phyloP scores from a whole-genome alignment of 805 yeast genomes.

The Naumovozyma dairenensis region DNA sequence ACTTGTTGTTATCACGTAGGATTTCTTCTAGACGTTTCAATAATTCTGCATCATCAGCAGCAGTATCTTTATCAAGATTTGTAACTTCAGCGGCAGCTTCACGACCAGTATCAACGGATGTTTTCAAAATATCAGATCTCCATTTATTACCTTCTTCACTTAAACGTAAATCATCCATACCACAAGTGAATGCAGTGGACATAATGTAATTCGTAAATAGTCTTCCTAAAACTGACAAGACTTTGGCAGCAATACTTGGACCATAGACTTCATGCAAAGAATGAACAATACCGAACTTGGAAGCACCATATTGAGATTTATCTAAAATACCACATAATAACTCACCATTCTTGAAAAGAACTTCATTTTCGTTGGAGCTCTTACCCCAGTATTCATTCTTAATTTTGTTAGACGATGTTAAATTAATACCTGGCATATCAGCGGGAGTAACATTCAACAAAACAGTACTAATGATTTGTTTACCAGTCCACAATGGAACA shows the following conservation, averaged over 20 bases:
- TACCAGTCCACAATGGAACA: constrained; percentile 92
- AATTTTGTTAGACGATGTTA: constrained; percentile 75
- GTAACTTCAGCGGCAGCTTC: constrained; percentile 93
- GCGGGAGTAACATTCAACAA: constrained; percentile 79
- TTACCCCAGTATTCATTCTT: constrained; percentile 93
- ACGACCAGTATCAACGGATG: constrained; percentile 75
- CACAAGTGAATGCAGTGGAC: constrained; percentile 93
- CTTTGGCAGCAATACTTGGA: constrained; percentile 77
- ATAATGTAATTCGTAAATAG: constrained; percentile 88
- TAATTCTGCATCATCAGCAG: constrained; percentile 61
- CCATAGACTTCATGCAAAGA: constrained; percentile 95
- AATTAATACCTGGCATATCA: constrained; percentile 83
- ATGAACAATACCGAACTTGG: constrained; percentile 93
- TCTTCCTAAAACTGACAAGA: constrained; percentile 87
- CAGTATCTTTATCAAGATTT: constrained; percentile 48
- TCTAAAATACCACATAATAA: constrained; percentile 87
- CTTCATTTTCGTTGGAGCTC: constrained; percentile 76
- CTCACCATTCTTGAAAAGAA: constrained; percentile 78
- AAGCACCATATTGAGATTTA: constrained; percentile 97
- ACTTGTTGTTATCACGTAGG: constrained; percentile 82
- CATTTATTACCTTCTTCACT: constrained; percentile 84
- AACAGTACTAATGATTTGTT: constrained; percentile 90
- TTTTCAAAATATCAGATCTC: constrained; percentile 74
- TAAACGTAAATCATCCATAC: constrained; percentile 96
- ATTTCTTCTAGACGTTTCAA: constrained; percentile 87